These are phyloP conservation scores for Incumbomyces delicatus DNA, from an alignment of 2,329 filamentous ascomycete genomes.

Conservation along the genomic window DNA sequence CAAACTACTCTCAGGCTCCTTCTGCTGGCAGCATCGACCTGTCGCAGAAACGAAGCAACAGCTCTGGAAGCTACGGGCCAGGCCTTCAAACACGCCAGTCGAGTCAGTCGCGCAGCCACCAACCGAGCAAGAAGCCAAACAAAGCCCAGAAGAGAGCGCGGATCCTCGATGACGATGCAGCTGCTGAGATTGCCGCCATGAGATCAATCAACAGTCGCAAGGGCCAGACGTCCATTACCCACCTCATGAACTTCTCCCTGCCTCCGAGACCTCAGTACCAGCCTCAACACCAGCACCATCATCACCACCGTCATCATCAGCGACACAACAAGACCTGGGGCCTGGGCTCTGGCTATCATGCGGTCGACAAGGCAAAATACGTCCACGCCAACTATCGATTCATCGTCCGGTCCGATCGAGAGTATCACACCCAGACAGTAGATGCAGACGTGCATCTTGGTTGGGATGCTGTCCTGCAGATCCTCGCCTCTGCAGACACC, in stretches of 20 bases:
- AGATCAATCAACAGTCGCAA: constrained; percentile 60
- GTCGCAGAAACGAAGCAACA: constrained; percentile 28
- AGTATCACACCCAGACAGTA: constrained; percentile 68
- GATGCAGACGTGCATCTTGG: constrained; percentile 85
- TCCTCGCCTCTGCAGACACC: constrained; percentile 81
- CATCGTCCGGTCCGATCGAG: constrained; percentile 72
- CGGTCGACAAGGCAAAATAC: constrained; percentile 80
- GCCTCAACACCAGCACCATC: constrained; percentile 34
- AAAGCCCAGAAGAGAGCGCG: constrained; percentile 67
- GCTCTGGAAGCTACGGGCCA: constrained; percentile 33
- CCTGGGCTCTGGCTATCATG: constrained; percentile 78
- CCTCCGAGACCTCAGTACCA: constrained; percentile 58
- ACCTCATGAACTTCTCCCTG: constrained; percentile 83
- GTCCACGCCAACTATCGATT: constrained; percentile 97
- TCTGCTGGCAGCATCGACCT: constrained; percentile 8
- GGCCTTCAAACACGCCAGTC: constrained; percentile 29
- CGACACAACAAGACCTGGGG: constrained; percentile 73
- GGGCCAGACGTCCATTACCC: constrained; percentile 93
- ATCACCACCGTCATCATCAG: constrained; percentile 44
- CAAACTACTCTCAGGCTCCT: constrained; percentile 15
- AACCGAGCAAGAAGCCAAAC: constrained; percentile 70
- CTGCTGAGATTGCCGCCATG: constrained; percentile 67
- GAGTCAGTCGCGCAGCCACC: constrained; percentile 54
- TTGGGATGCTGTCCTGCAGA: constrained; percentile 83
- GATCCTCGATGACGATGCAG: constrained; percentile 71